Percentiles rank a stretch among this genome's conserved stretches.
phyloP scores from a whole-genome alignment of 352 stramenopile genomes.

The Phytophthora parvispora region DNA sequence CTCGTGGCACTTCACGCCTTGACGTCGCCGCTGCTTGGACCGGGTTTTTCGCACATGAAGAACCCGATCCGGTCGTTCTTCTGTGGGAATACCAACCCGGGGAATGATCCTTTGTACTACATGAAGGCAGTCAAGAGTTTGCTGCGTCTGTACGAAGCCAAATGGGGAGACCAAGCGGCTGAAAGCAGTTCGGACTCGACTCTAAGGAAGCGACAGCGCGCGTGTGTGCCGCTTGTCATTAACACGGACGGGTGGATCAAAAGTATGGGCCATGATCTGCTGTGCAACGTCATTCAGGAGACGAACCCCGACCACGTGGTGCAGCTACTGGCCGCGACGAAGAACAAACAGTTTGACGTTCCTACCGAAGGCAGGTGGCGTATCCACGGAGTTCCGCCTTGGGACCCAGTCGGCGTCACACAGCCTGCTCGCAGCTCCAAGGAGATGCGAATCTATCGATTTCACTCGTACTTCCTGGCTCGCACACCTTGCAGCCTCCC shows the following conservation, averaged over 20 bases:
- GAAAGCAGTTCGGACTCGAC: background rate
- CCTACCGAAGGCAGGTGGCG: slow-evolving; percentile 59
- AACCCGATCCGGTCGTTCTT: slow-evolving; percentile 79
- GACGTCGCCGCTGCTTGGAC: slow-evolving; percentile 89
- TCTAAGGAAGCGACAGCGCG: slow-evolving; percentile 7
- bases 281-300: slow-evolving; percentile 92
- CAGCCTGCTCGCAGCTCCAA: slow-evolving; percentile 83
- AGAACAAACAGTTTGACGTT: slow-evolving; percentile 89
- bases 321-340: slow-evolving; percentile 93
- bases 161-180: slow-evolving; percentile 44
- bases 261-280: slow-evolving; percentile 96
- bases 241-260: slow-evolving; percentile 99
- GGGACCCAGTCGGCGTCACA: slow-evolving; percentile 69
- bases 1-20: slow-evolving; percentile 94
- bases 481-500: slow-evolving; percentile 40
- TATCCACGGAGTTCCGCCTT: slow-evolving; percentile 71
- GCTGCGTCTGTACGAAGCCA: slow-evolving; percentile 68
- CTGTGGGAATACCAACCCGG: slow-evolving; percentile 78
- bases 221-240: slow-evolving; percentile 91
- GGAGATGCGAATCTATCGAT: slow-evolving; percentile 83
- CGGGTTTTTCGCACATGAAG: slow-evolving; percentile 94
- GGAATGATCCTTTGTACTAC: slow-evolving; percentile 82
- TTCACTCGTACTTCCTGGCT: slow-evolving; percentile 86
- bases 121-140: slow-evolving; percentile 79
- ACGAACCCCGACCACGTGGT: slow-evolving; percentile 93